Evolutionary conservation across 345 rosid species (phyloP), one percentile per base, ranked within the genome.

Genomic region (Salix brachista): DNA sequence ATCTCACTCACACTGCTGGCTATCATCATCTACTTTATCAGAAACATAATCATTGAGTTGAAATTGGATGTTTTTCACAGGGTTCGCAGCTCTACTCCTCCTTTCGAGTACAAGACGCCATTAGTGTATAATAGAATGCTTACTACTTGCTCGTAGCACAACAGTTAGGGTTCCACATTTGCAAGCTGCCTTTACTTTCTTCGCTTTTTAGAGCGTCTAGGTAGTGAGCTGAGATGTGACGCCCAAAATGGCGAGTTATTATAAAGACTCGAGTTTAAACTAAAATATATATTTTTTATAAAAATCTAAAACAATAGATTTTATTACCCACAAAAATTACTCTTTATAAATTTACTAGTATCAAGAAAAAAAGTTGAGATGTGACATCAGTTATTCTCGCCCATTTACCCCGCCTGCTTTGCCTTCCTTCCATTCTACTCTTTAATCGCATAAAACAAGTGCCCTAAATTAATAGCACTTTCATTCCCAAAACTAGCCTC

Each of bases 401-500:
- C 60, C 60, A 2, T 54, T 2, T 21, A 50, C 17, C 19, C 56
- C 56, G 5, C 19, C 56, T 19, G 37, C 8, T 17, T 18, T 50
- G 5, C 56, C 56, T 32, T 32, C 34, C 34, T 32, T 2, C 10
- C 10, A 21, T 0, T 52, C 2, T 4, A 56, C 28, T n/a, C 23
- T 58, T 58, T 9, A n/a, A 21, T 50, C 44, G 26, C 36, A 26
- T 10, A 6, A 6, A 11, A 7, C 0, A 25, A 26, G 32, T 0
- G 11, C 6, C 3, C 2, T 1, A 0, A 32, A 32, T 32, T 3
- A 5, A 28, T 5, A n/a, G 16, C 28, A 58, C 6, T 10, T 21
- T 11, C 23, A 39, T 76, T 76, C 4, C 70, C 78, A 37, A 78
- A 42, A 66, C 65, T 76, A 61, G 80, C 83, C 83, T 66, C n/a